Conservation (phyloP, 257 asterid genomes). For the Cinchona pubescens region DNA sequence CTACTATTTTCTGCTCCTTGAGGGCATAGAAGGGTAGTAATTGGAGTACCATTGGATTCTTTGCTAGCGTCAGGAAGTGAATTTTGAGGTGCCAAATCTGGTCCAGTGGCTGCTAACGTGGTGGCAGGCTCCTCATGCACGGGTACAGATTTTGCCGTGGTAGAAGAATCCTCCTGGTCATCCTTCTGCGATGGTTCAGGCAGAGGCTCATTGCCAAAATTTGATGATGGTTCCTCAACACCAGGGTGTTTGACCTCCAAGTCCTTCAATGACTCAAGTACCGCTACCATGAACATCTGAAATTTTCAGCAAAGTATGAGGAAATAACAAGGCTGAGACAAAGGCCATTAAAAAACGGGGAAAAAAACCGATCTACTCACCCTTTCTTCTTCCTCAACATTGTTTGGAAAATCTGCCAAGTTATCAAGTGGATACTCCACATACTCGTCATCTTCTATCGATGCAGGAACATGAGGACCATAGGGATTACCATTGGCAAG, state of each 20-base stretch:
- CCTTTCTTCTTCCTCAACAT: slow-evolving; percentile 87
- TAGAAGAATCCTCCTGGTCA: slow-evolving; percentile 21
- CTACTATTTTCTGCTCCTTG: slow-evolving; percentile 30
- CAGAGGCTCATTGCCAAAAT: slow-evolving; percentile 25
- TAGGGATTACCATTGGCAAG: slow-evolving; percentile 50
- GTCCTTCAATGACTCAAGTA: slow-evolving; percentile 73
- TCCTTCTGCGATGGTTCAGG: slow-evolving; percentile 33
- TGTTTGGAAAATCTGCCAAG: slow-evolving; percentile 70
- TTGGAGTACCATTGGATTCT: slow-evolving; percentile 17
- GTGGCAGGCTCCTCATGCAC: slow-evolving; percentile 22
- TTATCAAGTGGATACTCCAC: slow-evolving; percentile 72
- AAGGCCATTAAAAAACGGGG: neutral
- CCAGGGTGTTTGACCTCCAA: slow-evolving; percentile 29
- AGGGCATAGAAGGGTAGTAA: slow-evolving; percentile 10
- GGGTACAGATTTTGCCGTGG: slow-evolving; percentile 17
- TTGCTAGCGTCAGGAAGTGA: slow-evolving; percentile 12
- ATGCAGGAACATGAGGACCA: slow-evolving; percentile 44
- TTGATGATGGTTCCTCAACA: slow-evolving; percentile 31
- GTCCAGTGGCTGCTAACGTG: slow-evolving; percentile 19
- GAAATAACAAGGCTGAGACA: neutral
- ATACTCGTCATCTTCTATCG: slow-evolving; percentile 72
- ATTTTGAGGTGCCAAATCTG: slow-evolving; percentile 16
- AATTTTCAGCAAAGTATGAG: slow-evolving; percentile 17
- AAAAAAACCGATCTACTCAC: slow-evolving; percentile 24
- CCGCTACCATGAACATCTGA: slow-evolving; percentile 84